Conservation (phyloP, 2,329 filamentous ascomycete genomes). For the Pseudogymnoascus sp. region DNA sequence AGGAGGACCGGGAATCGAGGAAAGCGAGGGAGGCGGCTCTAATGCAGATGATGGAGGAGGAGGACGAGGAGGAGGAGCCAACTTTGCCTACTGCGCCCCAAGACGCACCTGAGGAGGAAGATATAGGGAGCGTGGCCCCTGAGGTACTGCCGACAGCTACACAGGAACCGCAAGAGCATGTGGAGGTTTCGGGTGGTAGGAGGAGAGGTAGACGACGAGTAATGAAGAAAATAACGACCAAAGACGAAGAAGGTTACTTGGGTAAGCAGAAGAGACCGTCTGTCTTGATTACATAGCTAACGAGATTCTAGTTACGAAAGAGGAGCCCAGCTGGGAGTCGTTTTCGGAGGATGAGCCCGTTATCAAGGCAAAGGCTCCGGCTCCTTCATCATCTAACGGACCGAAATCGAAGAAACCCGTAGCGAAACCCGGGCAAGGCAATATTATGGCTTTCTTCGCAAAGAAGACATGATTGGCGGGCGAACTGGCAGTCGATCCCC, state of each 20-base stretch:
- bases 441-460: slow-evolving; percentile 84
- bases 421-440: slow-evolving; percentile 60
- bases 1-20: slow-evolving; percentile 35
- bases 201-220: slow-evolving; percentile 70
- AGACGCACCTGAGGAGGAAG: slow-evolving; percentile 1
- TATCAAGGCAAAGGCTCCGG: slow-evolving; percentile 41
- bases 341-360: slow-evolving; percentile 83
- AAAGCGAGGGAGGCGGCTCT: slow-evolving; percentile 60
- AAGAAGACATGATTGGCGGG: slow-evolving; percentile 48
- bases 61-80: slow-evolving; percentile 41
- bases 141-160: slow-evolving; percentile 25
- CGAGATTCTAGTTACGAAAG: slow-evolving; percentile 61
- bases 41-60: slow-evolving; percentile 68
- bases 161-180: slow-evolving; percentile 40
- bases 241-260: slow-evolving; percentile 85
- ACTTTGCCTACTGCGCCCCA: slow-evolving; percentile 11
- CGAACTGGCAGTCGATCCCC: not conserved
- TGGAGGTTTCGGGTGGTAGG: slow-evolving; percentile 52
- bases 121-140: slow-evolving; percentile 11
- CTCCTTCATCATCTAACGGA: slow-evolving; percentile 31
- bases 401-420: slow-evolving; percentile 47
- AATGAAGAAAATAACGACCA: slow-evolving; percentile 78
- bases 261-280: slow-evolving; percentile 43
- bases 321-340: slow-evolving; percentile 80
- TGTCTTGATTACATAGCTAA: slow-evolving; percentile 14